A percentile compares a stretch with the other conserved stretches of the same genome.
phyloP scores from a whole-genome alignment of 2,329 filamentous ascomycete genomes.

The Pleochaeta shiraiana region DNA sequence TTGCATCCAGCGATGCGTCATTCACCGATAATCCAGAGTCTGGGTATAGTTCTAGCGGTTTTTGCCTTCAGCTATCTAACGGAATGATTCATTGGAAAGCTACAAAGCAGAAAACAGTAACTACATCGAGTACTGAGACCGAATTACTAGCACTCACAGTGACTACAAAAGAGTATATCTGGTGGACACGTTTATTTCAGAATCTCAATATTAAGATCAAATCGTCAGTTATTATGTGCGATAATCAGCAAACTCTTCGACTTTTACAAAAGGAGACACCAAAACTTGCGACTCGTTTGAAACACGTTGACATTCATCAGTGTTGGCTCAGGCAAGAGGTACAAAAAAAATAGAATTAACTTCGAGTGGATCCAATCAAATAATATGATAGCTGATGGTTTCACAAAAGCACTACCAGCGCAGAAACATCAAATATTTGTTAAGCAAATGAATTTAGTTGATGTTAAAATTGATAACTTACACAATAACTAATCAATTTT shows the following conservation, averaged over 20 bases:
- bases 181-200: background rate
- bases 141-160: background rate
- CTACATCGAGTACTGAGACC: slow-evolving; percentile 2
- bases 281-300: slow-evolving; percentile 9
- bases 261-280: slow-evolving; percentile 6
- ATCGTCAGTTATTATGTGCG: background rate
- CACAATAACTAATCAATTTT: background rate
- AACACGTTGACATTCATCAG: slow-evolving; percentile 14
- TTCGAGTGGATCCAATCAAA: slow-evolving; percentile 12
- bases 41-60: background rate
- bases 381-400: slow-evolving; percentile 10
- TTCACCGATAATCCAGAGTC: background rate
- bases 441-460: slow-evolving; percentile 3
- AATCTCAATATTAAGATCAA: background rate
- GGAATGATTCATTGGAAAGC: slow-evolving; percentile 3
- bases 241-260: slow-evolving; percentile 6
- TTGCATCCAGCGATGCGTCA: slow-evolving; percentile 3
- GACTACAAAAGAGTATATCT: background rate
- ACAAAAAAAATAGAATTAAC: slow-evolving; percentile 7
- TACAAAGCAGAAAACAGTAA: background rate
- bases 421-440: slow-evolving; percentile 2
- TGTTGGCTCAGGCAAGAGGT: slow-evolving; percentile 14
- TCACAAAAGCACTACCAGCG: slow-evolving; percentile 9
- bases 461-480: background rate
- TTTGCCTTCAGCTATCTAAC: slow-evolving; percentile 3